phyloP scores from a whole-genome alignment of 345 rosid genomes.

The Lumnitzera littorea region DNA sequence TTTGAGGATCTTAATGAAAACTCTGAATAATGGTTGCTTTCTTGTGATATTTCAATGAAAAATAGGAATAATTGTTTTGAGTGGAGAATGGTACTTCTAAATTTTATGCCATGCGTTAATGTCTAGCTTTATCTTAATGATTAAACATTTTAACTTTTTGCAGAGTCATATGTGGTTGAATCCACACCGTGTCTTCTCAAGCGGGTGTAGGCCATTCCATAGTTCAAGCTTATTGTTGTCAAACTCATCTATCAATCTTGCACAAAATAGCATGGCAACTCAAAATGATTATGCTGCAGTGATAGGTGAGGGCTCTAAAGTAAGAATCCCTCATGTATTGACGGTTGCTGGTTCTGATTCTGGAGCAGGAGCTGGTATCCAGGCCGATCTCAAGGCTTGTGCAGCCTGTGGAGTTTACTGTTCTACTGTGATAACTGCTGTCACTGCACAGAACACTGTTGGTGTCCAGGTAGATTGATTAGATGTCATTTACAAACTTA shows the following conservation, averaged over 20 bases:
- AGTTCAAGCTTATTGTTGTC: neutral
- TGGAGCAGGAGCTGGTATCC: conserved; percentile 93
- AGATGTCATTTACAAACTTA: neutral
- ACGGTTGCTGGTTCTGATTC: conserved; percentile 94
- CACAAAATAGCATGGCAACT: conserved; percentile 13
- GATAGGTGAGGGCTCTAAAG: conserved; percentile 4
- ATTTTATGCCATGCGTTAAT: too few species aligned
- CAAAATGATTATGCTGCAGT: conserved; percentile 13
- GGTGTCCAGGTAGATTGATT: conserved; percentile 64
- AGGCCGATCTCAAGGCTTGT: conserved; percentile 92
- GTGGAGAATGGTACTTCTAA: too few species aligned
- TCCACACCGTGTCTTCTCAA: too few species aligned
- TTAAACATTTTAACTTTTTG: too few species aligned
- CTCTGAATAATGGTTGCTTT: too few species aligned
- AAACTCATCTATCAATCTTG: neutral
- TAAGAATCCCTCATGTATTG: conserved; percentile 58
- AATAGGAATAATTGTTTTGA: too few species aligned
- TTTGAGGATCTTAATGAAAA: too few species aligned
- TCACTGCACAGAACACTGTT: conserved; percentile 85
- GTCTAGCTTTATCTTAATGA: too few species aligned
- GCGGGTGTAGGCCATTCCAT: too few species aligned
- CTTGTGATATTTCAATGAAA: too few species aligned
- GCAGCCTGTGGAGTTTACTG: conserved; percentile 90
- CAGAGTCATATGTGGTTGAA: too few species aligned
- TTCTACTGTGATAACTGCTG: conserved; percentile 79